Percentiles rank a stretch among this genome's conserved stretches.
Conservation (phyloP, 495 filamentous ascomycete genomes). For the Hyphodiscus hymeniophilus region DNA sequence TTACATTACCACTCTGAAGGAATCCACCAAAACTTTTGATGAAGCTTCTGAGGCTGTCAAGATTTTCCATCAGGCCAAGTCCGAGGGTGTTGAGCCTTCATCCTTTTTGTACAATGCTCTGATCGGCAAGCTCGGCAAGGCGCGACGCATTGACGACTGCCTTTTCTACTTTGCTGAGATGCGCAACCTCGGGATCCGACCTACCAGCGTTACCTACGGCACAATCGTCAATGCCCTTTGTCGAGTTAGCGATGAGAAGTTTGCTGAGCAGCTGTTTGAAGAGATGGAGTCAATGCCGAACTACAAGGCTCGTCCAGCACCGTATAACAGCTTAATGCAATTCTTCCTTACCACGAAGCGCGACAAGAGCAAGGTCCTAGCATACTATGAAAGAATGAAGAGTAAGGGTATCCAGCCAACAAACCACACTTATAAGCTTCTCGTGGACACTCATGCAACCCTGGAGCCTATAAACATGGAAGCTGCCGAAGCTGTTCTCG, state of each 20-base stretch:
- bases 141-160: slow-evolving; percentile 93
- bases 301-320: slow-evolving; percentile 94
- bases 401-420: slow-evolving; percentile 82
- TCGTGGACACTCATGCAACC: slow-evolving; percentile 91
- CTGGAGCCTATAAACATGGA: slow-evolving; percentile 87
- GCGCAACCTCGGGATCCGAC: slow-evolving; percentile 84
- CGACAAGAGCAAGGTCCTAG: slow-evolving; percentile 87
- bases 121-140: slow-evolving; percentile 96
- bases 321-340: slow-evolving; percentile 98
- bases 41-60: slow-evolving; percentile 94
- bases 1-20: slow-evolving; percentile 96
- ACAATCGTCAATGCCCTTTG: slow-evolving; percentile 97
- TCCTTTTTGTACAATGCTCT: slow-evolving; percentile 98
- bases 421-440: slow-evolving; percentile 93
- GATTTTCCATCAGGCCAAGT: slow-evolving; percentile 88
- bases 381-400: slow-evolving; percentile 92
- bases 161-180: slow-evolving; percentile 97
- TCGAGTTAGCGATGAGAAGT: slow-evolving; percentile 94
- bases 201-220: slow-evolving; percentile 95
- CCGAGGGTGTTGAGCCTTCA: slow-evolving; percentile 90
- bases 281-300: slow-evolving; percentile 99
- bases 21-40: slow-evolving; percentile 93
- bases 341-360: slow-evolving; percentile 98
- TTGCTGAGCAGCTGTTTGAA: slow-evolving; percentile 95
- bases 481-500: slow-evolving; percentile 78